A percentile compares a stretch with the other conserved stretches of the same genome.
phyloP scores from a whole-genome alignment of 352 stramenopile species.

The Phytopythium chamaehyphon region DNA sequence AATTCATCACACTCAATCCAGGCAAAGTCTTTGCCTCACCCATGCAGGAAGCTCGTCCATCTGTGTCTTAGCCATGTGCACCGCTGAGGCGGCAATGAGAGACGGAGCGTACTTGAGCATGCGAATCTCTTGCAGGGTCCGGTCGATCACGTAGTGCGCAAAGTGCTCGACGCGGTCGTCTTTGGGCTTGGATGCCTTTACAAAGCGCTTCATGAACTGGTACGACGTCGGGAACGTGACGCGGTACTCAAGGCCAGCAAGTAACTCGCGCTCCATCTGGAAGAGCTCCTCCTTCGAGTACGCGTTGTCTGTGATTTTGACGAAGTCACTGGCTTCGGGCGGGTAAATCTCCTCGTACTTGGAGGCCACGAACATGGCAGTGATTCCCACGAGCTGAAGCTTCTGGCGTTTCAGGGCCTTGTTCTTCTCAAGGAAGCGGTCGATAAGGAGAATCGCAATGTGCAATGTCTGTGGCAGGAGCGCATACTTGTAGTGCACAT shows the following conservation, averaged over 20 bases:
- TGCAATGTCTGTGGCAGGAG: conserved; percentile 77
- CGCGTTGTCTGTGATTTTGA: conserved; percentile 96
- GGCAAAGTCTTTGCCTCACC: conserved; percentile 31
- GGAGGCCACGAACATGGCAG: conserved; percentile 94
- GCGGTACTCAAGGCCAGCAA: conserved; percentile 66
- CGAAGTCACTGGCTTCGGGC: conserved; percentile 91
- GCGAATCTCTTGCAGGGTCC: conserved; percentile 98
- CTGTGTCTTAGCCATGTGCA: conserved; percentile 93
- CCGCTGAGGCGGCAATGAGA: conserved; percentile 94
- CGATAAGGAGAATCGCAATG: conserved; percentile 81
- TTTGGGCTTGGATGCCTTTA: conserved; percentile 72
- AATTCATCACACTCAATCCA: not conserved
- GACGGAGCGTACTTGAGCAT: conserved; percentile 98
- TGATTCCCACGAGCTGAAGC: conserved; percentile 95
- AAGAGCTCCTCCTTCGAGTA: conserved; percentile 88
- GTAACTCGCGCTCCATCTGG: conserved; percentile 75
- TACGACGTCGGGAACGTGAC: conserved; percentile 84
- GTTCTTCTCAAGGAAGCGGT: conserved; percentile 73
- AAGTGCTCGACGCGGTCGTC: conserved; percentile 85
- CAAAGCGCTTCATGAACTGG: conserved; percentile 85
- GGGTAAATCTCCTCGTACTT: conserved; percentile 99
- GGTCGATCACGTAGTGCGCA: conserved; percentile 97
- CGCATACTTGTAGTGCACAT: conserved; percentile 85
- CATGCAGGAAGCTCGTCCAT: conserved; percentile 73
- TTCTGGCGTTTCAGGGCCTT: conserved; percentile 71